Evolutionary conservation across 805 yeast species (phyloP), one percentile per base, ranked within the genome.

Genomic region (Candida endomychidarum): DNA sequence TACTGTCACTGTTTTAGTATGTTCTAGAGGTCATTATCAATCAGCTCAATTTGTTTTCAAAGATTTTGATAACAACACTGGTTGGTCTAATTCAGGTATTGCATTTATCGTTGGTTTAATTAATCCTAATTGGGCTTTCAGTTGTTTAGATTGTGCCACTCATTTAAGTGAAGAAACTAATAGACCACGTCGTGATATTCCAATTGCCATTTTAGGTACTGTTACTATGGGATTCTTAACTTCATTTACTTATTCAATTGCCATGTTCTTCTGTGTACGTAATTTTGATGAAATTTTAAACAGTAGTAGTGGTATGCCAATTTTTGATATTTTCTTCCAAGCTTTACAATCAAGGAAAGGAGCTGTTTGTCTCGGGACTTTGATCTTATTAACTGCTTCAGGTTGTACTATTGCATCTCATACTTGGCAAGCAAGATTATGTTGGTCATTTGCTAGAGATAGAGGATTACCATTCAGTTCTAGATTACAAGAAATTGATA

Each of bases 391-490:
- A 29, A 64, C 70, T 35, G 69, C 65, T 18, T 48, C 51, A 29
- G 70, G 70, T 2, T 65, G 70, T 51, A 67, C 68, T 21, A 59
- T 65, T 39, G 54, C 65, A 24, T 63, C 65, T 33, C 70, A 65
- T 53, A 67, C 72, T 17, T 67, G 70, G 71, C 72, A 67, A 57
- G 63, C 71, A 18, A 58, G 72, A 53, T 54, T 67, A 43, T 64
- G 70, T 48, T 67, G 71, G 71, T 62, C 70, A 8, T 67, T 67
- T 51, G 57, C 67, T 35, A 61, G 72, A 58, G 72, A 67, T 58
- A 60, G 63, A 41, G 72, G 72, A 9, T 59, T 67, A 49, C 72
- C 72, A n/a, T 60, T 54, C 34, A 64, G 70, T 45, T 63, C 62
- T 49, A 57, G 59, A 48, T 62, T 63, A 50, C 49, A 64, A n/a